These are phyloP conservation scores for Mitragyna speciosa DNA, from an alignment of 257 asterid species.

Conservation along the genomic window DNA sequence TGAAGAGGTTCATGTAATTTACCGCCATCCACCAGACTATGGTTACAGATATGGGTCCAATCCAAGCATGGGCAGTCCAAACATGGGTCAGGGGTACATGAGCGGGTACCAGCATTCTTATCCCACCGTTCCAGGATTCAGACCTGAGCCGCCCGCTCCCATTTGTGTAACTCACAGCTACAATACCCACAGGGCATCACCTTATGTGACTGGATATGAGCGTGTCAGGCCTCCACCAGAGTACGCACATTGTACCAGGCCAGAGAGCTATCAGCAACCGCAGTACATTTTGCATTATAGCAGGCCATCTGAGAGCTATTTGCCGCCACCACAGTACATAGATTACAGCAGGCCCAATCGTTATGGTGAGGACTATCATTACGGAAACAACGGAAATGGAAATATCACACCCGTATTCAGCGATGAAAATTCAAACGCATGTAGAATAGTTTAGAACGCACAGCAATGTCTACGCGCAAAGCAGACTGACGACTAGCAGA, in stretches of 20 bases:
- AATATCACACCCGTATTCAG: constrained; percentile 70
- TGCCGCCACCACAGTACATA: constrained; percentile 18
- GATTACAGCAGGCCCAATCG: constrained; percentile 35
- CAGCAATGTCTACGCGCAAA: constrained; percentile 10
- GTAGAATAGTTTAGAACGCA: constrained; percentile 53
- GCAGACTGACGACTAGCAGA: constrained; percentile 11
- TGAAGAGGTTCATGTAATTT: constrained; percentile 67
- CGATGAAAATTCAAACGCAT: constrained; percentile 91
- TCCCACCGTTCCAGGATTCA: constrained; percentile 16
- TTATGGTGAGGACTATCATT: constrained; percentile 50
- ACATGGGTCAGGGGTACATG: constrained; percentile 27
- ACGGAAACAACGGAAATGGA: constrained; percentile 48
- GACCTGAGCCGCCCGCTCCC: constrained; percentile 39
- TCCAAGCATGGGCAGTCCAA: constrained; percentile 25
- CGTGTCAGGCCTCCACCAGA: constrained; percentile 34
- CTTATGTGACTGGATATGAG: constrained; percentile 62
- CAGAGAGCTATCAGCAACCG: constrained; percentile 22
- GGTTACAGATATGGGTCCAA: constrained; percentile 36
- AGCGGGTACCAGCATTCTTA: constrained; percentile 34
- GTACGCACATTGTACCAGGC: constrained; percentile 25
- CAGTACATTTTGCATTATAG: constrained; percentile 12
- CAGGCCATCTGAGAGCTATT: constrained; percentile 23
- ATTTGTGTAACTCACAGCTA: constrained; percentile 52
- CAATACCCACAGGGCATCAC: constrained; percentile 61
- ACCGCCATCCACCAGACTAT: constrained; percentile 69